A percentile compares a stretch with the other conserved stretches of the same genome.
These are phyloP conservation scores for Prototheca wickerhamii DNA, from an alignment of 163 green algal species.

Conservation along the genomic window DNA sequence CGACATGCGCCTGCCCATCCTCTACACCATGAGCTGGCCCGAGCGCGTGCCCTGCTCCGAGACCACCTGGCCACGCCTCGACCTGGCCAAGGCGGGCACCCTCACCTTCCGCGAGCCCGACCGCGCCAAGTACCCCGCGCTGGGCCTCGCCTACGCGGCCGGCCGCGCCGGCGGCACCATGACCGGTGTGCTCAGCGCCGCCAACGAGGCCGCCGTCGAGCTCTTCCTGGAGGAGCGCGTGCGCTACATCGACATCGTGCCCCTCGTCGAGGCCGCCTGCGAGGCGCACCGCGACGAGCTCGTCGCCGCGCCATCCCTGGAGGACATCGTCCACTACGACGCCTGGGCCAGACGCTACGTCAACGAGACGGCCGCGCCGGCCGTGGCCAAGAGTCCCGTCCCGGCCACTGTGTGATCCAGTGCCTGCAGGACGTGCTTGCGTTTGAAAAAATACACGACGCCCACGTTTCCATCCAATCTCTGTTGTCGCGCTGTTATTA, in stretches of 20 bases:
- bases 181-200: slow-evolving; percentile 92
- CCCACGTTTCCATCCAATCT: no score
- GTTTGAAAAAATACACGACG: neutral
- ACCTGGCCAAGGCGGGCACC: slow-evolving; percentile 92
- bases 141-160: slow-evolving; percentile 91
- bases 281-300: slow-evolving; percentile 73
- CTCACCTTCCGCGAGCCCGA: slow-evolving; percentile 85
- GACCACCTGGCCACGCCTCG: slow-evolving; percentile 88
- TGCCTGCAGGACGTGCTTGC: slow-evolving; percentile 23
- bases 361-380: slow-evolving; percentile 27
- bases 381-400: neutral
- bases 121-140: slow-evolving; percentile 88
- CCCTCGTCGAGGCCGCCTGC: slow-evolving; percentile 81
- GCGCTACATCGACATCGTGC: slow-evolving; percentile 90
- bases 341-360: slow-evolving; percentile 68
- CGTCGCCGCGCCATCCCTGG: slow-evolving; percentile 46
- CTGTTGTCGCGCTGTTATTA: no score
- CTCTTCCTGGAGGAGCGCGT: slow-evolving; percentile 93
- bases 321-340: slow-evolving; percentile 82
- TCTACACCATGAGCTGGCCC: slow-evolving; percentile 98
- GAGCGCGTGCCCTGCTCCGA: slow-evolving; percentile 76
- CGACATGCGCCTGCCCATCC: slow-evolving; percentile 97
- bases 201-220: slow-evolving; percentile 94
- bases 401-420: neutral
- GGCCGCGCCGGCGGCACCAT: slow-evolving; percentile 89